phyloP scores from a whole-genome alignment of 495 filamentous ascomycete genomes.

The Podospora bellae-mahoneyi region DNA sequence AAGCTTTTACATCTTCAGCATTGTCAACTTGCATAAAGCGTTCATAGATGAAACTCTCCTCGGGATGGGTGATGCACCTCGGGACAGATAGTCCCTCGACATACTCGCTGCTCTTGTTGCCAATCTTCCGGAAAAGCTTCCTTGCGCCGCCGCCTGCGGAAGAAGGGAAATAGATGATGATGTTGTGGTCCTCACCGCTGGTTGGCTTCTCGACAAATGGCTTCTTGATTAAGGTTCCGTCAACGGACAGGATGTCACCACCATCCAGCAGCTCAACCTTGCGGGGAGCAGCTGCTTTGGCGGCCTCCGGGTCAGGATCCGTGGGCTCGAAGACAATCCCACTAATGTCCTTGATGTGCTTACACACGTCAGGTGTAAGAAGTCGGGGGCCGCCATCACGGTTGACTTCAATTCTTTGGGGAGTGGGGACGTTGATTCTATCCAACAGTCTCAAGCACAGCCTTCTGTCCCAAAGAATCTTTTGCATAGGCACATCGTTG shows the following conservation, averaged over 20 bases:
- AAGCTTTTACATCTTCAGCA: constrained; percentile 96
- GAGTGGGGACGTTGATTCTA: constrained; percentile 81
- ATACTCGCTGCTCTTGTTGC: constrained; percentile 96
- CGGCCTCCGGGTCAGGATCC: constrained; percentile 53
- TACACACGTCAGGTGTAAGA: constrained; percentile 68
- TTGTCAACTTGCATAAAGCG: constrained; percentile 95
- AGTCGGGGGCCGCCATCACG: constrained; percentile 87
- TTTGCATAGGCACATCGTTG: constrained; percentile 97
- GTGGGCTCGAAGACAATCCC: constrained; percentile 74
- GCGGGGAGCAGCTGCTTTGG: constrained; percentile 57
- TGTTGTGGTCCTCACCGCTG: constrained; percentile 98
- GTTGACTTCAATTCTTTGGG: constrained; percentile 86
- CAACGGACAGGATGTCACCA: constrained; percentile 81
- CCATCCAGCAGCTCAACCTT: constrained; percentile 81
- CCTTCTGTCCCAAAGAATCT: constrained; percentile 92
- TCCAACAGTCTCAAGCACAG: constrained; percentile 85
- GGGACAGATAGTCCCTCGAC: constrained; percentile 72
- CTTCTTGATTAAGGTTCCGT: constrained; percentile 77
- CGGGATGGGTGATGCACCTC: constrained; percentile 70
- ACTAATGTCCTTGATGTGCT: constrained; percentile 72
- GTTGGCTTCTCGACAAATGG: constrained; percentile 98
- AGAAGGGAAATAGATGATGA: constrained; percentile 92
- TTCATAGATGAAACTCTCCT: constrained; percentile 89
- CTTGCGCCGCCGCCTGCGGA: constrained; percentile 82
- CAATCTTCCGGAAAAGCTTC: constrained; percentile 91